phyloP scores from a whole-genome alignment of 371 early-diverging fungal genomes.

The Lichtheimia hyalospora region DNA sequence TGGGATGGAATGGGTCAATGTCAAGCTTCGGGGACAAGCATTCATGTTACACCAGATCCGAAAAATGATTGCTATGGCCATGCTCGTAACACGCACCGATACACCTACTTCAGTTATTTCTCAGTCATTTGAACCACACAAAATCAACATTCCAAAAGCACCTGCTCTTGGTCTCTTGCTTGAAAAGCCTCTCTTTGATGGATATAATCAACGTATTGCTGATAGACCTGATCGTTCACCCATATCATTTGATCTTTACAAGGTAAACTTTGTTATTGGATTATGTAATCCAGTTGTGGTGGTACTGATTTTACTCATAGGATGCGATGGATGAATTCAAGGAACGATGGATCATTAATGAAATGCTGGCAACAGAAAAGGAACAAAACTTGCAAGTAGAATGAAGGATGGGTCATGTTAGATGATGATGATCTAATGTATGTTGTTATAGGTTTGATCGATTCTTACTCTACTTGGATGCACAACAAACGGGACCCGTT shows the following conservation, averaged over 20 bases:
- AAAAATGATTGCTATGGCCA: slow-evolving; percentile 95
- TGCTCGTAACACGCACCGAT: slow-evolving; percentile 75
- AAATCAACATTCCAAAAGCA: slow-evolving; percentile 97
- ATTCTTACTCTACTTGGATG: slow-evolving; percentile 71
- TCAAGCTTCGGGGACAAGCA: slow-evolving; percentile 95
- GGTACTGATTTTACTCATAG: slow-evolving; percentile 24
- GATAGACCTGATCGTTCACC: slow-evolving; percentile 20
- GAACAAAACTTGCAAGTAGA: slow-evolving; percentile 45
- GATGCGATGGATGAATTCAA: slow-evolving; percentile 82
- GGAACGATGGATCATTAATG: slow-evolving; percentile 74
- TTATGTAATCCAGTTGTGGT: neutral
- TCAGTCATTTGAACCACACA: slow-evolving; percentile 57
- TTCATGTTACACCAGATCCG: slow-evolving; percentile 99
- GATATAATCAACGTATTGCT: slow-evolving; percentile 58
- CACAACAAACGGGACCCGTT: slow-evolving; percentile 33
- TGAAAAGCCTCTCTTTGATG: slow-evolving; percentile 72
- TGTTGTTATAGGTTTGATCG: slow-evolving; percentile 56
- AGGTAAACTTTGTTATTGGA: slow-evolving; percentile 17
- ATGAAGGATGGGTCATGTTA: too few relatives aligned
- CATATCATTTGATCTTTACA: slow-evolving; percentile 52
- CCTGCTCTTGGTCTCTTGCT: slow-evolving; percentile 96
- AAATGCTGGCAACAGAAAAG: slow-evolving; percentile 74
- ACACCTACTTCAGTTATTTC: slow-evolving; percentile 69
- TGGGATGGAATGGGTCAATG: slow-evolving; percentile 89
- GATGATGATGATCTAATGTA: neutral